A percentile compares a stretch with the other conserved stretches of the same genome.
Conservation (phyloP, 2,329 filamentous ascomycete genomes). For the Cadophora sp. region DNA sequence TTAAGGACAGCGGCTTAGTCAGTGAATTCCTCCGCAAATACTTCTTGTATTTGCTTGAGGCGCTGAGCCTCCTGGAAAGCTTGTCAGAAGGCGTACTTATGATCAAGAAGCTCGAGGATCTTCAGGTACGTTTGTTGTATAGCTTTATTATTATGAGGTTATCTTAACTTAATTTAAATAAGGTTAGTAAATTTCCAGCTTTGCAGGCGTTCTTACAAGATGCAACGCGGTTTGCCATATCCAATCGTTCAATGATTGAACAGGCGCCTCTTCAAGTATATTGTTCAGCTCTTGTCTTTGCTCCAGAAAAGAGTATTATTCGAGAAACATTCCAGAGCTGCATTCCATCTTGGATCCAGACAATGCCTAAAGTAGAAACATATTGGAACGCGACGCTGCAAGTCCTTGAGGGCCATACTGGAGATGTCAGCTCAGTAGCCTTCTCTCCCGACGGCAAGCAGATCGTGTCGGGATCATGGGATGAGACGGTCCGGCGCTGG, state of each 20-base stretch:
- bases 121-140: conserved; percentile 30
- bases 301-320: conserved; percentile 42
- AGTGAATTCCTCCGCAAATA: conserved; percentile 22
- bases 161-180: conserved; percentile 3
- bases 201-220: conserved; percentile 30
- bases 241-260: conserved; percentile 23
- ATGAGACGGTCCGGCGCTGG: no score
- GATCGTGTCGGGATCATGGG: no score
- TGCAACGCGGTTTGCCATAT: conserved; percentile 30
- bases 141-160: no score
- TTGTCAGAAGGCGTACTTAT: conserved; percentile 30
- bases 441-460: conserved; percentile 27
- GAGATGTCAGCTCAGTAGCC: conserved; percentile 14
- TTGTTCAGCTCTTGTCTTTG: conserved; percentile 39
- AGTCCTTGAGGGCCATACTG: conserved; percentile 1
- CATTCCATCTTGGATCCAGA: conserved; percentile 15
- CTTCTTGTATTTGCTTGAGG: conserved; percentile 31
- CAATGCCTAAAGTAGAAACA: conserved; percentile 25
- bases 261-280: no score
- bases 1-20: conserved; percentile 22
- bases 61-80: conserved; percentile 37
- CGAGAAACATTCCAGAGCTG: conserved; percentile 25
- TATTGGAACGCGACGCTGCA: conserved; percentile 16
- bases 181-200: conserved; percentile 11
- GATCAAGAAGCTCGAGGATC: conserved; percentile 35